phyloP scores from a whole-genome alignment of 768 basidiomycete genomes.

The Phanerodontia chrysosporium region DNA sequence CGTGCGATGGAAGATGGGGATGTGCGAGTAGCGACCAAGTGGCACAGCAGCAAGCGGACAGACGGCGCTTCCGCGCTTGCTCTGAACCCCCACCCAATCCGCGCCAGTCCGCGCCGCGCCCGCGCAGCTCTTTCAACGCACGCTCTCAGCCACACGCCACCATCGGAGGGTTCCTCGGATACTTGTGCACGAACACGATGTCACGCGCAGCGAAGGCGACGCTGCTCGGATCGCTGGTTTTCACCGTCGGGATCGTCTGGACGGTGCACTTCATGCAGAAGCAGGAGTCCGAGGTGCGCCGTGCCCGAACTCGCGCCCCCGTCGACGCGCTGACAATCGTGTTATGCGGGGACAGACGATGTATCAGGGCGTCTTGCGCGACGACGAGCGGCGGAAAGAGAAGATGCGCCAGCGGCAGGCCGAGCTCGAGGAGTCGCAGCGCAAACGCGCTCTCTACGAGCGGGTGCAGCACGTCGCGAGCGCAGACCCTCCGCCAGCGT shows the following conservation, averaged over 20 bases:
- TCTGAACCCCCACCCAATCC: neutral
- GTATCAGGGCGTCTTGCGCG: slow-evolving; percentile 86
- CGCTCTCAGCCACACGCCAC: neutral
- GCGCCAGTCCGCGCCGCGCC: neutral
- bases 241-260: slow-evolving; percentile 75
- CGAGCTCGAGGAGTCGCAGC: slow-evolving; percentile 55
- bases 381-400: slow-evolving; percentile 75
- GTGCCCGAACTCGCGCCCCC: neutral
- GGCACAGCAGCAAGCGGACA: neutral
- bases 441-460: slow-evolving; percentile 67
- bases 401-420: slow-evolving; percentile 67
- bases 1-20: neutral
- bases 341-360: slow-evolving; percentile 53
- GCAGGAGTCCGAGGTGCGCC: slow-evolving; percentile 74
- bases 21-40: neutral
- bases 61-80: neutral
- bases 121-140: neutral
- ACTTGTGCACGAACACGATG: slow-evolving; percentile 29
- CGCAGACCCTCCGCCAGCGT: neutral
- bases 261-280: slow-evolving; percentile 86
- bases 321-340: neutral
- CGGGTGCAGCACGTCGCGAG: slow-evolving; percentile 34
- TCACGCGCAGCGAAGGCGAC: slow-evolving; percentile 73
- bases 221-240: slow-evolving; percentile 57
- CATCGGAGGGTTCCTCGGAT: neutral